phyloP scores from a whole-genome alignment of 805 yeast genomes.

The Hagleromyces aurorensis region DNA sequence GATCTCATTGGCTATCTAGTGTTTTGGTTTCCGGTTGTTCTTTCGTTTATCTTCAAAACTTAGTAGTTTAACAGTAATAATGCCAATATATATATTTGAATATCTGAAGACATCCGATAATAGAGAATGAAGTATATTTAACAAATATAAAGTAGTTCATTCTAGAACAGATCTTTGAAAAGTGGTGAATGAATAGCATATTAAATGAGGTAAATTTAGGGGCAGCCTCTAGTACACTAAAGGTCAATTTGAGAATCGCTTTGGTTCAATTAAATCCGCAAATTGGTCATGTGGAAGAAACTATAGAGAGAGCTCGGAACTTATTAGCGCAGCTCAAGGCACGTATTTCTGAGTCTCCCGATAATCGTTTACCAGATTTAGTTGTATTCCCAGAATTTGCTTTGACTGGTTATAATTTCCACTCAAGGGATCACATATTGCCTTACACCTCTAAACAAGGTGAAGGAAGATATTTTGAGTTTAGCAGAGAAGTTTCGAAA shows the following conservation, averaged over 20 bases:
- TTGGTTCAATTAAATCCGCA: slow-evolving; percentile 61
- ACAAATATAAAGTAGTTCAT: too few species aligned
- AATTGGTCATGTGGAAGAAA: slow-evolving; percentile 51
- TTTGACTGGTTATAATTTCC: slow-evolving; percentile 74
- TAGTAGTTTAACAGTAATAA: too few species aligned
- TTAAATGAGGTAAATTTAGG: slow-evolving; percentile 1
- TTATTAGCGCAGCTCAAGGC: slow-evolving; percentile 31
- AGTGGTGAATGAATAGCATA: too few species aligned
- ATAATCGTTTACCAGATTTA: slow-evolving; percentile 44
- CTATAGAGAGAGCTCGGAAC: slow-evolving; percentile 39
- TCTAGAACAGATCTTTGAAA: too few species aligned
- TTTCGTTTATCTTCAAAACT: too few species aligned
- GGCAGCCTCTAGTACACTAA: slow-evolving; percentile 6
- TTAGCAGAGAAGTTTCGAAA: slow-evolving; percentile 50
- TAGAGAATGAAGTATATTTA: too few species aligned
- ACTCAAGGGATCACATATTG: slow-evolving; percentile 36
- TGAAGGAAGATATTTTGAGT: slow-evolving; percentile 41
- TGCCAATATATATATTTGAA: too few species aligned
- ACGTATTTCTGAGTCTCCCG: slow-evolving; percentile 2
- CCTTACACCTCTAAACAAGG: slow-evolving; percentile 46
- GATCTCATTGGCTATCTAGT: too few species aligned
- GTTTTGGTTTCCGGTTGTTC: too few species aligned
- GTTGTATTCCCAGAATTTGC: slow-evolving; percentile 79
- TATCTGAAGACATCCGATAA: too few species aligned
- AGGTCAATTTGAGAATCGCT: slow-evolving; percentile 50